Evolutionary conservation across 1,284 basidiomycete species (phyloP), one percentile per base, ranked within the genome.

Genomic region (Cronartium ribicola): DNA sequence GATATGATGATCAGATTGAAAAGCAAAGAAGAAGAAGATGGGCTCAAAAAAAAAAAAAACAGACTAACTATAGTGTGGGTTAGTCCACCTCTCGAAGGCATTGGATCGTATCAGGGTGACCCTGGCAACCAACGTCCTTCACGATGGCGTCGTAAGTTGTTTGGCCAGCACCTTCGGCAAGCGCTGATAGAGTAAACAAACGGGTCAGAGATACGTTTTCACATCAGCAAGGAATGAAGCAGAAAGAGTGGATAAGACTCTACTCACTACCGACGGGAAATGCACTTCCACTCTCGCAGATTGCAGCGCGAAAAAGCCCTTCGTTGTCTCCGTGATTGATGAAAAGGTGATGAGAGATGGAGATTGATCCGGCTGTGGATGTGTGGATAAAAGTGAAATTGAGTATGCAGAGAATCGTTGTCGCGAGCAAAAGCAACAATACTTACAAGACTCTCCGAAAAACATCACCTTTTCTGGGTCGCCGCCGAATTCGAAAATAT

Each of bases 401-500:
- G n/a, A n/a, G n/a, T n/a, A n/a, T n/a, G n/a, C n/a, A n/a, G n/a
- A n/a, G n/a, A n/a, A n/a, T n/a, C n/a, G n/a, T n/a, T n/a, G n/a
- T n/a, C n/a, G n/a, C n/a, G n/a, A n/a, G n/a, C n/a, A n/a, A n/a
- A n/a, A n/a, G n/a, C n/a, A n/a, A n/a, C n/a, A n/a, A 46, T 37
- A 41, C 62, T 48, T 14, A 64, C 65, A 66, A 41, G 60, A 67
- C 59, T 69, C 44, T 11, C 71, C 71, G 60, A 67, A 77, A 70
- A 82, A 79, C 11, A 81, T 82, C 40, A 82, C 79, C 63, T 78
- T 78, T 22, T 67, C 57, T 3, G 80, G 79, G 75, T 82, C 80
- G 4, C 81, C 81, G 41, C 81, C 81, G 63, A 82, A 82, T n/a
- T 77, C 69, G 3, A 67, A 70, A 61, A 82, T 82, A 76, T 82